Evolutionary conservation across 2,329 filamentous ascomycete genomes (phyloP).

Genomic region (Fusarium goolgardi): DNA sequence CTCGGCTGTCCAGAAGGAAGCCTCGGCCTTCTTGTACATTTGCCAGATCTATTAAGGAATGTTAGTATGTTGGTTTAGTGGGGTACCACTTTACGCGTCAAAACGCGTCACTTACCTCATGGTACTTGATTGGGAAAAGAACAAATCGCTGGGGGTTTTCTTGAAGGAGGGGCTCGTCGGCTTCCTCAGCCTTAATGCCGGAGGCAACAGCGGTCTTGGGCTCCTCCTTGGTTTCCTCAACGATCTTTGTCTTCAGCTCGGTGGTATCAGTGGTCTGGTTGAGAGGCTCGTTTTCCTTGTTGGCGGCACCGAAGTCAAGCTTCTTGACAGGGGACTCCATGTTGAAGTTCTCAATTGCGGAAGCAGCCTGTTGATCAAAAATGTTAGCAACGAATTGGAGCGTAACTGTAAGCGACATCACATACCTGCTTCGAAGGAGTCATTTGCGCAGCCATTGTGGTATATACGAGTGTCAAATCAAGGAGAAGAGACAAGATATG

Average conservation of each 20-base stretch:
- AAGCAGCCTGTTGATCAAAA: conserved; percentile 73
- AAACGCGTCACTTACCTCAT: conserved; percentile 81
- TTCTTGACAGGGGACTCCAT: conserved; percentile 96
- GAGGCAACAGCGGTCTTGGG: conserved; percentile 57
- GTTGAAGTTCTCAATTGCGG: conserved; percentile 87
- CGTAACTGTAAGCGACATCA: conserved; percentile 45
- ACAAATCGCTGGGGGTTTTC: conserved; percentile 98
- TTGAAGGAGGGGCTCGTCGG: conserved; percentile 88
- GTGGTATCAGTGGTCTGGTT: conserved; percentile 64
- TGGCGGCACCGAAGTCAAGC: conserved; percentile 76
- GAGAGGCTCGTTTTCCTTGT: conserved; percentile 84
- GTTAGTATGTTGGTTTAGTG: conserved; percentile 53
- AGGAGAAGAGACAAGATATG: not conserved
- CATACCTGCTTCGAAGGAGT: conserved; percentile 70
- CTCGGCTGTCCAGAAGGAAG: conserved; percentile 99
- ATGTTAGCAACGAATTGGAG: conserved; percentile 49
- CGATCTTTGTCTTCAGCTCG: conserved; percentile 70
- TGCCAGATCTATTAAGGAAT: conserved; percentile 84
- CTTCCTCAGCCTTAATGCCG: conserved; percentile 74
- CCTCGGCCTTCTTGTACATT: conserved; percentile 99
- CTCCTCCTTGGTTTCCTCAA: conserved; percentile 56
- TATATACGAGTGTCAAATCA: conserved; percentile 24
- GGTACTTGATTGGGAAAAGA: conserved; percentile 98
- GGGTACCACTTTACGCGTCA: conserved; percentile 75
- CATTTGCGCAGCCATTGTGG: conserved; percentile 79